Evolutionary conservation across 192 early-diverging fungal species (phyloP), one percentile per base, ranked within the genome.

Genomic region (Pilaira anomala): DNA sequence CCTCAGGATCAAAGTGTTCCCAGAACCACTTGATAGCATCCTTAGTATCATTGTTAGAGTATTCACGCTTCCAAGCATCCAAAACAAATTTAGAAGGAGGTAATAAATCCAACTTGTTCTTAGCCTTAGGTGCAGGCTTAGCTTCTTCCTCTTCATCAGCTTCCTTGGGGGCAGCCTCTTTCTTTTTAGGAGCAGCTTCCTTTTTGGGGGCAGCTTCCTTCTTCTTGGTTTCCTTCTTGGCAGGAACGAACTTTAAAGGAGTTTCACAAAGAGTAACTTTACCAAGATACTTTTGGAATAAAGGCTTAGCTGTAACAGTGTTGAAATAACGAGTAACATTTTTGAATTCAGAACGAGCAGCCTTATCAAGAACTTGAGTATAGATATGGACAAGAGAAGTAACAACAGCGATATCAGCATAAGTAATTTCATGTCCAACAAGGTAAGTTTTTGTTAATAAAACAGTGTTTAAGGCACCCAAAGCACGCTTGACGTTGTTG

Each of bases 1-100:
- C 93, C 41, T 88, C 75, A 42, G 89, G 64, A 73, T 97, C 94
- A 71, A 74, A 88, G 78, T 96, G 77, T 80, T 92, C 78, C 95
- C 95, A 97, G 78, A 97, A 91, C 91, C 91, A 97, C 76, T 95
- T 80, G 74, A 89, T 80, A 66, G 95, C 93, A 41, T 78, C 83
- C 48, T 90, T 88, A 69, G 93, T 93, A 57, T 94, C 87, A 78
- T 95, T 93, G 88, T 97, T 97, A 55, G 93, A 96, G 87, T 97
- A 97, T 79, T 92, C 87, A 60, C 94, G 89, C 84, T 97, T 97
- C 94, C 95, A 97, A 63, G 89, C 88, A 62, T 97, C 94, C 51
- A 97, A 71, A 69, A 83, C 75, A 78, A 97, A 89, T 59, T 78
- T 69, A 66, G 91, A 87, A 58, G 86, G 85, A 64, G 93, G 94